Conservation (phyloP, 306 rosid species). For the Begonia fuchsioides region DNA sequence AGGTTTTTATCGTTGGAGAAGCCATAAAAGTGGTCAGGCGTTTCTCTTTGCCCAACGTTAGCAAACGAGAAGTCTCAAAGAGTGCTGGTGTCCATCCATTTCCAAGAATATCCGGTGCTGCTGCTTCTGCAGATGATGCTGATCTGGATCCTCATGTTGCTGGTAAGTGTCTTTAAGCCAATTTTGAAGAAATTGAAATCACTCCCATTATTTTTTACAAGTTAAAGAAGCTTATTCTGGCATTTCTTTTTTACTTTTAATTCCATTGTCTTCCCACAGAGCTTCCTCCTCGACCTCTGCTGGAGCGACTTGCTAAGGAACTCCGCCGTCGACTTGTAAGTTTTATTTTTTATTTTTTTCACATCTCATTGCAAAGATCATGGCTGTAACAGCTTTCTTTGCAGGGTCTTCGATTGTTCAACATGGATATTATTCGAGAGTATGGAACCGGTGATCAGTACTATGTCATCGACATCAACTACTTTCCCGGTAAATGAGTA, state of each 20-base stretch:
- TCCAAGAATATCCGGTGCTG: slow-evolving; percentile 93
- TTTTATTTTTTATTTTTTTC: slow-evolving; percentile 4
- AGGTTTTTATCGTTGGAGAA: slow-evolving; percentile 88
- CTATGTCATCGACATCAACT: slow-evolving; percentile 85
- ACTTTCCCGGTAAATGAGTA: slow-evolving; percentile 63
- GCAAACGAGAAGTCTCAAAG: slow-evolving; percentile 53
- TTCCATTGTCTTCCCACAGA: slow-evolving; percentile 33
- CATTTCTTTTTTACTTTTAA: slow-evolving; percentile 8
- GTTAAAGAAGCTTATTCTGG: slow-evolving; percentile 3
- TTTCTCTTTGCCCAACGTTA: slow-evolving; percentile 76
- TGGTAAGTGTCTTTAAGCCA: slow-evolving; percentile 33
- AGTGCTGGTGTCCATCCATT: slow-evolving; percentile 54
- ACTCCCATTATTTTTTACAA: slow-evolving; percentile 20
- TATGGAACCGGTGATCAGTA: slow-evolving; percentile 52
- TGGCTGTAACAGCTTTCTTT: not conserved
- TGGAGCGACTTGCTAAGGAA: slow-evolving; percentile 78
- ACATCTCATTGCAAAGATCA: not conserved
- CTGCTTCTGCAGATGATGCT: slow-evolving; percentile 94
- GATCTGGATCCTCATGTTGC: slow-evolving; percentile 74
- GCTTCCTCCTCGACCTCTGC: slow-evolving; percentile 86
- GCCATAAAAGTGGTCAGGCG: slow-evolving; percentile 87
- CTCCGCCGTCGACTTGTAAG: slow-evolving; percentile 63
- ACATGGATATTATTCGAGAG: slow-evolving; percentile 78
- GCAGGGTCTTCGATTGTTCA: slow-evolving; percentile 80
- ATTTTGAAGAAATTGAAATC: not conserved